These are phyloP conservation scores for Cytospora piceicola DNA, from an alignment of 2,329 filamentous ascomycete species.

Conservation along the genomic window DNA sequence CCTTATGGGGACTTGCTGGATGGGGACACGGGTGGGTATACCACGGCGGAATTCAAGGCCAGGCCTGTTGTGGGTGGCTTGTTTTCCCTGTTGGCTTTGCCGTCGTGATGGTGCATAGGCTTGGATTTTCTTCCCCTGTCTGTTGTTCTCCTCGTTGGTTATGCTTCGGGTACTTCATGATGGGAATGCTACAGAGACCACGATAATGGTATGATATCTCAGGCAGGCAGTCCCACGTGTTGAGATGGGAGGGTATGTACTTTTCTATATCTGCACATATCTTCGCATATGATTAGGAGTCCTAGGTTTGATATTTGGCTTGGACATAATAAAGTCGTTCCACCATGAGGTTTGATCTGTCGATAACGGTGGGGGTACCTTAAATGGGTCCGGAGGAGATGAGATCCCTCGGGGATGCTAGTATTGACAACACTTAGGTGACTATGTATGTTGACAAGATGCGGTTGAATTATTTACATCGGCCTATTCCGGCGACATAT, in stretches of 20 bases:
- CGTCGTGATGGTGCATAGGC: constrained; percentile 17
- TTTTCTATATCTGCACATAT: constrained; percentile 3
- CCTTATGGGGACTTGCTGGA: constrained; percentile 77
- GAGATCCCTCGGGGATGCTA: background rate
- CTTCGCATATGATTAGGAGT: background rate
- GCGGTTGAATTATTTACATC: background rate
- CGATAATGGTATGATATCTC: background rate
- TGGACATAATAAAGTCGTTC: background rate
- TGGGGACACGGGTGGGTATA: constrained; percentile 68
- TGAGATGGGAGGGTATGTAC: background rate
- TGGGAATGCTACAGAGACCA: background rate
- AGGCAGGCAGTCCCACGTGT: background rate
- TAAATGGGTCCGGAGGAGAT: background rate
- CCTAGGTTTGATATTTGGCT: background rate
- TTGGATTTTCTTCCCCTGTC: background rate
- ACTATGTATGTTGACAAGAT: background rate
- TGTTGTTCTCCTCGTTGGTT: background rate
- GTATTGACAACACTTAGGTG: background rate
- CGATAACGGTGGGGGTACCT: background rate
- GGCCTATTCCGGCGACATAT: background rate
- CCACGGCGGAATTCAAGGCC: constrained; percentile 72
- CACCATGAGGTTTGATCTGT: background rate
- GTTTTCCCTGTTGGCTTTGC: constrained; percentile 76
- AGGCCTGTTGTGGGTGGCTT: constrained; percentile 79
- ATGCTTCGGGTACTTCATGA: background rate